Percentiles rank a stretch among this genome's conserved stretches.
Evolutionary conservation across 352 stramenopile species (phyloP).

Genomic region (Peronospora tabacina): DNA sequence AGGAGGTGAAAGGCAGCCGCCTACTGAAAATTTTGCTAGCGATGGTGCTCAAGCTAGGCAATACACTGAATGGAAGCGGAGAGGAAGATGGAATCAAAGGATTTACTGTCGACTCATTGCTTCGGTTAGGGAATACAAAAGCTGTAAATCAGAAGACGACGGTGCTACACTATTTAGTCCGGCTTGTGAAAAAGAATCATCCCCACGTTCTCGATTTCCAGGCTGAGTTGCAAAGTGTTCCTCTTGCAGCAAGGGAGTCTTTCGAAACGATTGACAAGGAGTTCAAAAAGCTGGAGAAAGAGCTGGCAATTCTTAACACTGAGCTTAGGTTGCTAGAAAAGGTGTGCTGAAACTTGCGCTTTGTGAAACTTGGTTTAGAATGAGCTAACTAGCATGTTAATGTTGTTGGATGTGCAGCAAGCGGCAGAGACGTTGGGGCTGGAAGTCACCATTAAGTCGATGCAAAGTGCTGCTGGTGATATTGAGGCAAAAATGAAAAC

Average conservation of each 20-base stretch:
- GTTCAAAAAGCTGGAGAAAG: slow-evolving; percentile 49
- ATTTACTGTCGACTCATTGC: slow-evolving; percentile 93
- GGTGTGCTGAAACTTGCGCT: slow-evolving; percentile 8
- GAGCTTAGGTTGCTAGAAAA: slow-evolving; percentile 48
- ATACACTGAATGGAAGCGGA: slow-evolving; percentile 92
- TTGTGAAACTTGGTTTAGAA: neutral
- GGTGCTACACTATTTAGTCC: slow-evolving; percentile 96
- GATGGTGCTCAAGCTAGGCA: slow-evolving; percentile 96
- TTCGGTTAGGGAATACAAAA: slow-evolving; percentile 91
- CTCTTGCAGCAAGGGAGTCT: slow-evolving; percentile 73
- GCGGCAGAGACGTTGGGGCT: slow-evolving; percentile 18
- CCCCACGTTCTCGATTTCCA: slow-evolving; percentile 88
- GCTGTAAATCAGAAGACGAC: slow-evolving; percentile 96
- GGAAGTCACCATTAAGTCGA: slow-evolving; percentile 29
- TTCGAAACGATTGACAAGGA: slow-evolving; percentile 65
- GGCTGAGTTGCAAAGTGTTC: slow-evolving; percentile 80
- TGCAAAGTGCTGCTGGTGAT: slow-evolving; percentile 26
- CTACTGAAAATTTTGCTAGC: slow-evolving; percentile 91
- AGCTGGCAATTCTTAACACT: slow-evolving; percentile 34
- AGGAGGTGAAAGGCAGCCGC: slow-evolving; percentile 90
- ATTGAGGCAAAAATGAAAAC: slow-evolving; percentile 43
- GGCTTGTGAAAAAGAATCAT: slow-evolving; percentile 94
- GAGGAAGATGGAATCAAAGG: slow-evolving; percentile 85
- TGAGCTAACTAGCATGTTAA: slow-evolving; percentile 4
- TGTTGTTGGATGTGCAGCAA: slow-evolving; percentile 18